phyloP scores from a whole-genome alignment of 257 asterid species.

The Petunia axillaris region DNA sequence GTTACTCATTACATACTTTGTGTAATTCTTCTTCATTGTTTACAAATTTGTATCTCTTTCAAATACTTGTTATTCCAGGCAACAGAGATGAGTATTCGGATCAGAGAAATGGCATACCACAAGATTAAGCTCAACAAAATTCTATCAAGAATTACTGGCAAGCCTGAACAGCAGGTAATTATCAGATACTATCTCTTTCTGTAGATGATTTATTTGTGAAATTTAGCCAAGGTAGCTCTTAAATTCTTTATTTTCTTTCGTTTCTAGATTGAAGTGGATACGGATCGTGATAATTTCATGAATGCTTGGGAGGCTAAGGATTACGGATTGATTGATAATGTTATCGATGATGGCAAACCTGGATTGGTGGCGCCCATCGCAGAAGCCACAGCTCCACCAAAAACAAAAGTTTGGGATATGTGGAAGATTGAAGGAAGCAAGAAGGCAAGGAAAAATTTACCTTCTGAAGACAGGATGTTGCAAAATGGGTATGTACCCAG shows the following conservation, averaged over 20 bases:
- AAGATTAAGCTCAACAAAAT: conserved; percentile 81
- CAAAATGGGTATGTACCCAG: conserved; percentile 45
- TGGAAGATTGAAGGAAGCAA: conserved; percentile 72
- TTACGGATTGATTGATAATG: conserved; percentile 85
- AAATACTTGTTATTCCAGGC: conserved; percentile 47
- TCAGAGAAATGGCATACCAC: conserved; percentile 83
- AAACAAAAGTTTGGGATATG: conserved; percentile 62
- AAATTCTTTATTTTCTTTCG: background rate
- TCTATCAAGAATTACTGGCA: conserved; percentile 79
- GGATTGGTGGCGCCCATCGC: conserved; percentile 86
- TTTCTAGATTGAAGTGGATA: conserved; percentile 70
- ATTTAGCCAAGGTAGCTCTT: background rate
- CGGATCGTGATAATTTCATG: conserved; percentile 86
- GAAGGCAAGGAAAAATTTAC: conserved; percentile 64
- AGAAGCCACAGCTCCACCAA: conserved; percentile 73
- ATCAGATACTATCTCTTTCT: background rate
- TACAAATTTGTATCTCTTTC: background rate
- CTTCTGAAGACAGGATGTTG: conserved; percentile 63
- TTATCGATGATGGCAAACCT: conserved; percentile 92
- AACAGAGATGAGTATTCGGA: conserved; percentile 83
- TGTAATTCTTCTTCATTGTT: background rate
- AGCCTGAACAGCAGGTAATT: conserved; percentile 81
- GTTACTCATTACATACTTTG: background rate
- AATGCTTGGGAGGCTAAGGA: conserved; percentile 95
- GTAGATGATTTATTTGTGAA: background rate